These are phyloP conservation scores for Zopfia rhizophila DNA, from an alignment of 2,329 filamentous ascomycete species.

Conservation along the genomic window DNA sequence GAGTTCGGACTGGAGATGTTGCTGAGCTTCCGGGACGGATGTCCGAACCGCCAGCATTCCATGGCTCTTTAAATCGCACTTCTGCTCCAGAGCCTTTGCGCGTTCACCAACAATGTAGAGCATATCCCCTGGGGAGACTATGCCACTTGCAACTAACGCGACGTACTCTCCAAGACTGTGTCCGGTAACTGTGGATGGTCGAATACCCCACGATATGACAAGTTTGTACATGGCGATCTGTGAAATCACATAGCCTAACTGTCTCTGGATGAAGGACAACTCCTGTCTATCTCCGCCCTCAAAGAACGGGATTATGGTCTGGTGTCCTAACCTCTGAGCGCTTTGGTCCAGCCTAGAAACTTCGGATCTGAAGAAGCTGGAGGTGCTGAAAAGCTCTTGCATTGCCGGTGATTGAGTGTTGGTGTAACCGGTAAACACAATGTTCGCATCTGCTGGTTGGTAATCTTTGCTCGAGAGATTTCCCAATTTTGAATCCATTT, in stretches of 20 bases:
- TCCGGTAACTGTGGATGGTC: conserved; percentile 27
- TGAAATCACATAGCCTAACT: conserved; percentile 51
- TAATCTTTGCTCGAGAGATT: conserved; percentile 35
- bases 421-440: conserved; percentile 51
- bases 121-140: conserved; percentile 43
- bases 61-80: conserved; percentile 34
- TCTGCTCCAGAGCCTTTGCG: conserved; percentile 40
- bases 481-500: background rate
- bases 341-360: conserved; percentile 36
- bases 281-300: conserved; percentile 4
- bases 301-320: conserved; percentile 26
- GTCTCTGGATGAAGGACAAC: conserved; percentile 29
- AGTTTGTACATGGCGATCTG: conserved; percentile 48
- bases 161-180: conserved; percentile 54
- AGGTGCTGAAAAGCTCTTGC: conserved; percentile 14
- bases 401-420: conserved; percentile 13
- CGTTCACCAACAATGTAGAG: conserved; percentile 50
- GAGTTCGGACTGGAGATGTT: background rate
- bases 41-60: conserved; percentile 37
- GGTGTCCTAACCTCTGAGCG: conserved; percentile 39
- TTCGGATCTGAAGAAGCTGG: conserved; percentile 32
- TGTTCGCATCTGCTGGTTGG: conserved; percentile 61
- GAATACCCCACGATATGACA: conserved; percentile 23
- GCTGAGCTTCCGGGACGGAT: too few relatives aligned
- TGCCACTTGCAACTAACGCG: conserved; percentile 48